Conservation (phyloP, 2,329 filamentous ascomycete species). For the Aspergillus glaucus region DNA sequence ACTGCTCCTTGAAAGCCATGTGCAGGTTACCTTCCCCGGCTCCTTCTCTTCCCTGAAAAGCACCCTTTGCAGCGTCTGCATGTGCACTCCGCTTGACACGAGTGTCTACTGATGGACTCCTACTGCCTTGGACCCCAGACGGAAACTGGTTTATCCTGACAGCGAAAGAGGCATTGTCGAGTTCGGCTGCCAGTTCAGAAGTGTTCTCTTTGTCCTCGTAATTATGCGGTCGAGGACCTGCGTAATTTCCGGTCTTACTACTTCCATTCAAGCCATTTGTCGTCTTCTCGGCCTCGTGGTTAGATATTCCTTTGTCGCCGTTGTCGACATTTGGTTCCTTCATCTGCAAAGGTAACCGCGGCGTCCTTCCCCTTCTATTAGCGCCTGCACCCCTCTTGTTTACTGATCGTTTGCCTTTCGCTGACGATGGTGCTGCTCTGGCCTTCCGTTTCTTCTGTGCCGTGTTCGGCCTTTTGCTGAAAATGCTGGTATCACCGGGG, state of each 20-base stretch:
- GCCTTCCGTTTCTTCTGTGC: not conserved
- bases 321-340: not conserved
- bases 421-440: not conserved
- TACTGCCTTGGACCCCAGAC: too few species aligned
- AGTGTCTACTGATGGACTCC: too few species aligned
- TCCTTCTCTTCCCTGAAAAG: not conserved
- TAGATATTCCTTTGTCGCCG: not conserved
- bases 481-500: constrained; percentile 1
- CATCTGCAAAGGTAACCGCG: not conserved
- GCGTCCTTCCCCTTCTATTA: not conserved
- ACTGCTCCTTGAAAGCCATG: too few species aligned
- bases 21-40: not conserved
- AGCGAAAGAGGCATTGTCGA: not conserved
- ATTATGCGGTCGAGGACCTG: too few species aligned
- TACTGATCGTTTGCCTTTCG: not conserved
- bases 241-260: not conserved
- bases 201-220: too few species aligned
- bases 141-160: not conserved
- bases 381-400: constrained; percentile 5
- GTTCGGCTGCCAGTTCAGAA: not conserved
- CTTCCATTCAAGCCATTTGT: not conserved
- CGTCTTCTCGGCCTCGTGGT: not conserved
- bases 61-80: too few species aligned
- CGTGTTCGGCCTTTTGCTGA: not conserved
- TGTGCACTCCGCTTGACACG: too few species aligned